phyloP scores from a whole-genome alignment of 768 basidiomycete genomes.

The Hemileccinum rubropunctum region DNA sequence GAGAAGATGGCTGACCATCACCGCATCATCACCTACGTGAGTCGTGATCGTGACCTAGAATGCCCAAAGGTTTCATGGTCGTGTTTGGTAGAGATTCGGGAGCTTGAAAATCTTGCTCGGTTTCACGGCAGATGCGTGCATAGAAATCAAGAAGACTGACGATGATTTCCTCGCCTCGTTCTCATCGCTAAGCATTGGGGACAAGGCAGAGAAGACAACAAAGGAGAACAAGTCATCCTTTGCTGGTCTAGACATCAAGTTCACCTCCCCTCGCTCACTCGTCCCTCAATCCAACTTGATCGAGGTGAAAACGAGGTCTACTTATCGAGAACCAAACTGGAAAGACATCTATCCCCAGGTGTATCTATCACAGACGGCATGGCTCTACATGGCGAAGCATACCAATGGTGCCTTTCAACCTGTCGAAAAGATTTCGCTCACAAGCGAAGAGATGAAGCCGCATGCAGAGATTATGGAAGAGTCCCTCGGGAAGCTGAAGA shows the following conservation, averaged over 20 bases:
- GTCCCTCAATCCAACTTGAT: conserved; percentile 36
- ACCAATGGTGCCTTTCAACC: conserved; percentile 48
- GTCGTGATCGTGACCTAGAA: conserved; percentile 17
- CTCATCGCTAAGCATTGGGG: conserved; percentile 20
- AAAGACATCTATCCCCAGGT: conserved; percentile 61
- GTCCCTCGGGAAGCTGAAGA: conserved; percentile 27
- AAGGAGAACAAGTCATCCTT: not conserved
- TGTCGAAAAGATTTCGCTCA: conserved; percentile 46
- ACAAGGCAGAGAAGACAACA: not conserved
- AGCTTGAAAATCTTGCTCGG: conserved; percentile 58
- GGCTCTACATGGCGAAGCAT: conserved; percentile 61
- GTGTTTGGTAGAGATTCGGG: conserved; percentile 46
- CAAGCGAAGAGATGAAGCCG: conserved; percentile 24
- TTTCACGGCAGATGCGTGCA: conserved; percentile 51
- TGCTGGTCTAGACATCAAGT: conserved; percentile 17
- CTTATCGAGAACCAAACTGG: conserved; percentile 47
- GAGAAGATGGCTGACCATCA: conserved; percentile 55
- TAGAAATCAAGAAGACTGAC: conserved; percentile 16
- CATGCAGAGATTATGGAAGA: conserved; percentile 19
- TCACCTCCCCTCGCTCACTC: conserved; percentile 25
- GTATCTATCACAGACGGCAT: conserved; percentile 64
- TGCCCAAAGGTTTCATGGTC: not conserved
- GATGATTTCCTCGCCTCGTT: conserved; percentile 28
- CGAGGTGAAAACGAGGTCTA: conserved; percentile 35
- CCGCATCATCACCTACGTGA: conserved; percentile 60